These are phyloP conservation scores for Aureobasidium sp. DNA, from an alignment of 2,329 filamentous ascomycete genomes.

Conservation along the genomic window DNA sequence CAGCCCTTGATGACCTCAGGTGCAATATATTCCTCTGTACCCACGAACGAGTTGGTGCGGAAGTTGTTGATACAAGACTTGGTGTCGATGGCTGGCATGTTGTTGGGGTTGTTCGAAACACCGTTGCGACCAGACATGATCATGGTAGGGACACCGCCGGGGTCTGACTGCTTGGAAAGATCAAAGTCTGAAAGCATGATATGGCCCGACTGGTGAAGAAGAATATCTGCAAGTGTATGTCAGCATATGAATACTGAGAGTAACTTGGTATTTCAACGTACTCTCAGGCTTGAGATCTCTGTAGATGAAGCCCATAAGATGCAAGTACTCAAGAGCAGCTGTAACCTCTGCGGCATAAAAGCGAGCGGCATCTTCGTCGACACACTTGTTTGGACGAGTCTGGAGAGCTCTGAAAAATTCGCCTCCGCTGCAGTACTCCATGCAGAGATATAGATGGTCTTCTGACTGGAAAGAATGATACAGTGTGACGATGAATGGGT, in stretches of 20 bases:
- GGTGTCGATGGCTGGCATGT: constrained; percentile 93
- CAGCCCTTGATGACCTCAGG: constrained; percentile 98
- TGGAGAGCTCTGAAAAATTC: constrained; percentile 97
- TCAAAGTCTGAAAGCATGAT: constrained; percentile 99
- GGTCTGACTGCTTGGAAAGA: constrained; percentile 92
- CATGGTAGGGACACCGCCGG: constrained; percentile 94
- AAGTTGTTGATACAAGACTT: constrained; percentile 98
- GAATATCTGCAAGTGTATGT: constrained; percentile 61
- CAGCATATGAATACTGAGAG: constrained; percentile 24
- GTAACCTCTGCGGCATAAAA: constrained; percentile 98
- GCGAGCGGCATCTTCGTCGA: constrained; percentile 89
- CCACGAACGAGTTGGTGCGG: constrained; percentile 95
- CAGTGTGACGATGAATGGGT: constrained; percentile 96
- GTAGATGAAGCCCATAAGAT: constrained; percentile 99
- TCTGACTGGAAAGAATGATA: constrained; percentile 99
- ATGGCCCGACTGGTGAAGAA: constrained; percentile 97
- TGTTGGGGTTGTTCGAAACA: constrained; percentile 56
- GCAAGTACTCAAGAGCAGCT: constrained; percentile 89
- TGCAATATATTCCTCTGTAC: constrained; percentile 97
- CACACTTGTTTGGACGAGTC: constrained; percentile 93
- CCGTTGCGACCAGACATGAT: constrained; percentile 81
- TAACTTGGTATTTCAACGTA: constrained; percentile 41
- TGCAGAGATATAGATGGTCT: constrained; percentile 97
- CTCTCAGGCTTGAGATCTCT: constrained; percentile 95
- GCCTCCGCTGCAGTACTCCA: constrained; percentile 98